These are phyloP conservation scores for Macrolepiota albuminosa DNA, from an alignment of 768 basidiomycete species.

Conservation along the genomic window DNA sequence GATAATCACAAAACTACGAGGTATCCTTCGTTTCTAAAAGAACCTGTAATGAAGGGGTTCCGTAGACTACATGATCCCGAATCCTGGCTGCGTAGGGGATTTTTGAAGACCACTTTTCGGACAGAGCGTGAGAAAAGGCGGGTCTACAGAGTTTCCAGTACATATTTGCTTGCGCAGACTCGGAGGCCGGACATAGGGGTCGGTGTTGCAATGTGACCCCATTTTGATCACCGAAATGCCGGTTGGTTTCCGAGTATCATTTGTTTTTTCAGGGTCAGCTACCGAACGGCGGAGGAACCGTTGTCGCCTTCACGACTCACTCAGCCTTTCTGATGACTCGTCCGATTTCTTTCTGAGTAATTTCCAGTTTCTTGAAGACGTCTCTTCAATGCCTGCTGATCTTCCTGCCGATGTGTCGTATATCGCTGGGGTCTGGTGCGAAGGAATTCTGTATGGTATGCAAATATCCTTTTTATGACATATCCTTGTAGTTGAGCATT, in stretches of 20 bases:
- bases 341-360: background rate
- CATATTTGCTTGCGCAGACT: background rate
- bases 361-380: background rate
- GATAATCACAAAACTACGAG: background rate
- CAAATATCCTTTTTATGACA: background rate
- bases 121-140: no score
- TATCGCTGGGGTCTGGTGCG: slow-evolving; percentile 26
- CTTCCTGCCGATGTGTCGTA: slow-evolving; percentile 25
- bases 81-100: no score
- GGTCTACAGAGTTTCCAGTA: no score
- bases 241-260: background rate
- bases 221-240: background rate
- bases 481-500: background rate
- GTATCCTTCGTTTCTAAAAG: no score
- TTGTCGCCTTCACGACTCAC: background rate
- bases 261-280: background rate
- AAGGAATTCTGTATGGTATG: slow-evolving; percentile 24
- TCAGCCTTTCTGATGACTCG: background rate
- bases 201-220: no score
- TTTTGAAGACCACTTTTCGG: no score
- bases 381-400: slow-evolving; percentile 19
- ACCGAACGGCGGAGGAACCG: no score
- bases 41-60: no score
- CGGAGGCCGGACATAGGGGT: background rate
- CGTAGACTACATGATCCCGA: no score